Base-by-base conservation (phyloP, 2,329 filamentous ascomycete species). In the Cladosporium sp. region DNA sequence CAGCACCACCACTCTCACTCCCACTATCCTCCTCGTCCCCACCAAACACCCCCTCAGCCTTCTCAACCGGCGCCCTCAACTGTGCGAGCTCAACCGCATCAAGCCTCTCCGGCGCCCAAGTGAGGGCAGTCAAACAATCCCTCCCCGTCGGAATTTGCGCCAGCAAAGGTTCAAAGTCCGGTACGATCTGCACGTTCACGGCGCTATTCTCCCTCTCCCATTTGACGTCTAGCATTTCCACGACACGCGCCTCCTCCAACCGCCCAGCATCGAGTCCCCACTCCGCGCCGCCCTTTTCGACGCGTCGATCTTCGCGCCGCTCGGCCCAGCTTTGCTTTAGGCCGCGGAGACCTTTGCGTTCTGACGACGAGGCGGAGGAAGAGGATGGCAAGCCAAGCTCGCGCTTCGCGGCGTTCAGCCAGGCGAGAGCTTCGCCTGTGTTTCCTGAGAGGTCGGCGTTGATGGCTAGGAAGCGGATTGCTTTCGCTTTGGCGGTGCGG, bases 181-280 rank as follows among this genome's bases (percentile, higher is more conserved):
- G 89, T 27, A 97, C 79, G 1, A 75, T 50, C 65, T 96, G 89
- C 0, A 89, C 85, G 54, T 91, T 89, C 61, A 96, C 85, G 83
- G 88, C 95, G 68, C 96, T 89, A 64, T 99, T 99, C 70, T 90
- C 83, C 71, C 90, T 93, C 55, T 82, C 83, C 92, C 93, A 96
- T 67, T 96, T 96, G 32, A 77, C 79, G 60, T 95, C 82, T 29
- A 99, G 73, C 83, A 93, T 89, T 61, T 93, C 88, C 45, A 96
- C 77, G 2, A 97, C 86, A 50, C 90, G 79, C 2, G 79, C 83
- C 70, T 99, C 93, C 67, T 97, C 93, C 15, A 89, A 71, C 60
- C 81, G 85, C 1, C 93, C 92, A 0, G 85, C 92, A 69, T 96
- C 91, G 40, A 84, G 75, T 0, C 91, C 91, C 88, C 89, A 93